A percentile compares a stretch with the other conserved stretches of the same genome.
Evolutionary conservation across 768 basidiomycete genomes (phyloP).

Genomic region (Tricholomella constricta): DNA sequence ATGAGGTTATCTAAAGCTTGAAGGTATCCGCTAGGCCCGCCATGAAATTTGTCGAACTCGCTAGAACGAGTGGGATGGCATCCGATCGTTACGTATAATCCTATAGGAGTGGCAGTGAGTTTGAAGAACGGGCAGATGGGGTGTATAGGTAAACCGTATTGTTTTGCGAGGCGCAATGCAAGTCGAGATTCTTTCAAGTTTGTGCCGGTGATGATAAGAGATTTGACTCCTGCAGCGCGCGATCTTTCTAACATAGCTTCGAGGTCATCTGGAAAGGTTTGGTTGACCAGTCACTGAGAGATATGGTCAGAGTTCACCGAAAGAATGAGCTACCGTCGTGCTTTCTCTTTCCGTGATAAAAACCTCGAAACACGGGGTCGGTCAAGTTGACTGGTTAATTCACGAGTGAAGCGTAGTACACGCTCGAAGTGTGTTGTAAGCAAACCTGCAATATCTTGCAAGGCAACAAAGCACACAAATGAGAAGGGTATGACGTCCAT

Average conservation of each 20-base stretch:
- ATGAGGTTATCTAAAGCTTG: conserved; percentile 58
- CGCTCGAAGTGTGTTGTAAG: background rate
- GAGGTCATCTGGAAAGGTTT: conserved; percentile 57
- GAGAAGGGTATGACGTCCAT: background rate
- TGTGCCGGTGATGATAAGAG: conserved; percentile 78
- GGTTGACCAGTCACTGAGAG: background rate
- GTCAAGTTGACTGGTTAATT: conserved; percentile 36
- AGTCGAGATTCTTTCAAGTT: conserved; percentile 62
- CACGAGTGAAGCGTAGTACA: background rate
- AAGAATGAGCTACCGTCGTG: conserved; percentile 43
- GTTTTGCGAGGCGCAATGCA: conserved; percentile 61
- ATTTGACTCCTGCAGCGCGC: conserved; percentile 58
- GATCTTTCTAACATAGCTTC: conserved; percentile 58
- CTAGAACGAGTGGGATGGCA: conserved; percentile 77
- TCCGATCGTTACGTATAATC: conserved; percentile 72
- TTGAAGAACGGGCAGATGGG: background rate
- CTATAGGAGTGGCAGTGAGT: conserved; percentile 31
- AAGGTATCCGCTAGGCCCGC: conserved; percentile 64
- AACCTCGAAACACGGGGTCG: conserved; percentile 58
- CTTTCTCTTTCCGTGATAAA: conserved; percentile 48
- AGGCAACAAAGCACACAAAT: background rate
- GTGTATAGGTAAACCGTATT: conserved; percentile 44
- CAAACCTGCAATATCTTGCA: conserved; percentile 4
- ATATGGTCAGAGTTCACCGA: background rate
- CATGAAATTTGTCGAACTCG: conserved; percentile 62